Base-by-base conservation (phyloP, 2,329 filamentous ascomycete species). In the Atkinsonella texensis region DNA sequence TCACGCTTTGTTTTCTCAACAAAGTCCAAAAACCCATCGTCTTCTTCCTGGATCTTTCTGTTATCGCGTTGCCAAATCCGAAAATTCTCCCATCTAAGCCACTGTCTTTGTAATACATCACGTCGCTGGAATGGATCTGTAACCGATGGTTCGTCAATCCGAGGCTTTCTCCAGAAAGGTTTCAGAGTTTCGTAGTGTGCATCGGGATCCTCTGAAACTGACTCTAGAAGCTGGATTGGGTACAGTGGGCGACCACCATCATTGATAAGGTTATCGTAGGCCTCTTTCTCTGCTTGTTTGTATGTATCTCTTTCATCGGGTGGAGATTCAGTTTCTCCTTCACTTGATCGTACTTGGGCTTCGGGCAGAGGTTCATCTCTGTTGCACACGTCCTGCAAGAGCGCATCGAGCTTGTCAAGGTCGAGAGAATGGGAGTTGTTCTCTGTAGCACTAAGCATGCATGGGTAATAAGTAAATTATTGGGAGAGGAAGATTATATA, bases 21-120 rank as follows among this genome's bases (percentile, higher is more conserved):
- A 38, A 38, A 48, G 2, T n/a, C 52, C 20, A 40, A 33, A 35
- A 55, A 58, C 17, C 48, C 56, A 32, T 58, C 53, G 1, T 56
- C 54, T 4, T 49, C 47, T 2, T 41, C 51, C 10, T 60, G 54
- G 38, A 61, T 61, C 12, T 56, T 52, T 48, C 55, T 54, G 20
- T 23, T 23, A 23, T 23, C 20, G 20, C 20, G 20, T 59, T 65
- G 63, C 56, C 57, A 65, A n/a, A 51, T 55, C 31, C 59, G 58
- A 53, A 68, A 68, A 6, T 53, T 38, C 48, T 50, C 20, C 65
- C 63, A 68, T 42, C 54, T 54, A 15, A 20, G 6, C 41, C 56
- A 41, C 51, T 66, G 64, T 38, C 2, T 38, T 41, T n/a, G 4
- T 49, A 65, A 67, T n/a, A 62, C 55, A 3, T 11, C 20, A 23